Evolutionary conservation across 371 early-diverging fungal species (phyloP).

Genomic region (Lichtheimia ramosa): DNA sequence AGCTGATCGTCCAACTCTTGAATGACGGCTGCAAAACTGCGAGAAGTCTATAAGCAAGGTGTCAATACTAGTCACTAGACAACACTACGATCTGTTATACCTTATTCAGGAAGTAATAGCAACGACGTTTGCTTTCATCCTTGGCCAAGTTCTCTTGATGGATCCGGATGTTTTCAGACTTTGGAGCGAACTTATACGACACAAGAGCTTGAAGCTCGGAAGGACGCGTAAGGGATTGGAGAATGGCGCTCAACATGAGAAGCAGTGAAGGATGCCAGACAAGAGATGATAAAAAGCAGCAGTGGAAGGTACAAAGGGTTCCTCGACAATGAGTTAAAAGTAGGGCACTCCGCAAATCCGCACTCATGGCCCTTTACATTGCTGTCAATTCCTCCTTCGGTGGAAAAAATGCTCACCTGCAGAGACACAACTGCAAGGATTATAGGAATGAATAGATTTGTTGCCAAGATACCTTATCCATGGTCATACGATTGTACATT

Average conservation of each 20-base stretch:
- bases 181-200: constrained; percentile 70
- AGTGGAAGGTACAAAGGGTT: background rate
- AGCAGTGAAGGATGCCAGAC: background rate
- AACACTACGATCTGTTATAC: constrained; percentile 14
- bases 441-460: too few species aligned
- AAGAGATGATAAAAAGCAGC: constrained; percentile 3
- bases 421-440: too few species aligned
- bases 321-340: too few species aligned
- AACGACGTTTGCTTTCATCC: constrained; percentile 63
- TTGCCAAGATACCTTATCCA: too few species aligned
- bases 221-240: constrained; percentile 78
- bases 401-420: too few species aligned
- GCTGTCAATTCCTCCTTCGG: too few species aligned
- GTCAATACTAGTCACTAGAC: background rate
- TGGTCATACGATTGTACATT: too few species aligned
- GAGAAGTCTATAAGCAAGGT: constrained; percentile 65
- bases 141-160: constrained; percentile 50
- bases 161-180: constrained; percentile 49
- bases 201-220: constrained; percentile 82
- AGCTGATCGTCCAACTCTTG: constrained; percentile 89
- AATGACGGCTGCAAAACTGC: constrained; percentile 96
- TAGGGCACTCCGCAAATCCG: too few species aligned
- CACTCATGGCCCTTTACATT: too few species aligned
- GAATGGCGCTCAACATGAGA: constrained; percentile 38
- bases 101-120: constrained; percentile 88